phyloP scores from a whole-genome alignment of 352 stramenopile genomes.

The Phytopythium kandeliae region DNA sequence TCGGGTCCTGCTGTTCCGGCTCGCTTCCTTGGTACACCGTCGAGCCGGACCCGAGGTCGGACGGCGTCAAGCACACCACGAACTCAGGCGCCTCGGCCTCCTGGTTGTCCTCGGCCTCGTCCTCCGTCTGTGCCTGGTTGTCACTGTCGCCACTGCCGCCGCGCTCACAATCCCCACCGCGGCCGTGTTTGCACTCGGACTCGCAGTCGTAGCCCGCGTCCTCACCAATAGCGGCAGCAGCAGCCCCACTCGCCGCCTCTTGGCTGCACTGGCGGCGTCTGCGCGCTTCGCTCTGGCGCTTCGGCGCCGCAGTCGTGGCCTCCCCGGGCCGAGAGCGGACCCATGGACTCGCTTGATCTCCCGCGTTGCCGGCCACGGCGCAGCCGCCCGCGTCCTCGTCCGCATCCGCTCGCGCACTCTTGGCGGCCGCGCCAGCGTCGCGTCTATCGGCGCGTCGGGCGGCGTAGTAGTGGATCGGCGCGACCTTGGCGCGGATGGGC shows the following conservation, averaged over 20 bases:
- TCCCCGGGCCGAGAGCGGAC: neutral
- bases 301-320: neutral
- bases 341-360: too few species aligned
- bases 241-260: neutral
- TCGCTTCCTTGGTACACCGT: slow-evolving; percentile 7
- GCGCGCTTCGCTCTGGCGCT: neutral
- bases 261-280: neutral
- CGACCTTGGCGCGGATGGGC: slow-evolving; percentile 3
- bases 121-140: slow-evolving; percentile 25
- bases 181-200: slow-evolving; percentile 16
- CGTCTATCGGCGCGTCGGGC: neutral
- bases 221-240: neutral
- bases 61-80: neutral
- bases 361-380: too few species aligned
- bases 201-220: neutral
- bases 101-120: slow-evolving; percentile 17
- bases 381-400: too few species aligned
- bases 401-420: slow-evolving; percentile 19
- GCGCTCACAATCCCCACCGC: slow-evolving; percentile 12
- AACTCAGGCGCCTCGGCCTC: slow-evolving; percentile 8
- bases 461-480: slow-evolving; percentile 3
- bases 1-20: neutral
- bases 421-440: slow-evolving; percentile 16
- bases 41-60: slow-evolving; percentile 10
- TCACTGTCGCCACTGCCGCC: slow-evolving; percentile 23